A percentile compares a stretch with the other conserved stretches of the same genome.
Conservation (phyloP, 495 filamentous ascomycete genomes). For the Darksidea phi region DNA sequence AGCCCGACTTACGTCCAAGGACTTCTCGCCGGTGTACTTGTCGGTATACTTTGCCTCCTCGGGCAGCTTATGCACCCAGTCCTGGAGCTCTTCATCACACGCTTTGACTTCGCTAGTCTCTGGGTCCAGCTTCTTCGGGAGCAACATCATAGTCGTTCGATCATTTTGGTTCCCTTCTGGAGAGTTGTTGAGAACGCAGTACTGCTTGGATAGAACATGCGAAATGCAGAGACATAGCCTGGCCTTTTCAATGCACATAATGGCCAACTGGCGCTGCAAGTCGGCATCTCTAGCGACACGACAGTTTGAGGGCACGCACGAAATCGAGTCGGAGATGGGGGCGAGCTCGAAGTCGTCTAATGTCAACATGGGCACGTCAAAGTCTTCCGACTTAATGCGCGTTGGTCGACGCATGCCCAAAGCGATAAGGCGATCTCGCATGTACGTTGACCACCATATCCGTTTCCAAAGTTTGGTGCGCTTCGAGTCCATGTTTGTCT, state of each 20-base stretch:
- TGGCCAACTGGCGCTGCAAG: constrained; percentile 70
- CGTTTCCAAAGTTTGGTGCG: constrained; percentile 80
- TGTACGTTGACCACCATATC: constrained; percentile 94
- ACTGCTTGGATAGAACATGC: constrained; percentile 79
- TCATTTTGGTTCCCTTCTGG: constrained; percentile 57
- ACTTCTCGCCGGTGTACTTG: constrained; percentile 47
- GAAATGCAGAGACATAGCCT: constrained; percentile 85
- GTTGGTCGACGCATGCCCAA: constrained; percentile 87
- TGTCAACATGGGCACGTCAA: constrained; percentile 82
- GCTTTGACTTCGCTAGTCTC: constrained; percentile 69
- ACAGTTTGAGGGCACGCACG: constrained; percentile 64
- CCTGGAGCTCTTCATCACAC: constrained; percentile 70
- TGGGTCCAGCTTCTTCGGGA: constrained; percentile 78
- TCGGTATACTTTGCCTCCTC: constrained; percentile 63
- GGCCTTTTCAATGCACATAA: constrained; percentile 88
- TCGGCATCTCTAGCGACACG: constrained; percentile 60
- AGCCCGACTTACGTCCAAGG: constrained; percentile 70
- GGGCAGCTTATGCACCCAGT: constrained; percentile 70
- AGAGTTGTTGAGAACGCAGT: constrained; percentile 80
- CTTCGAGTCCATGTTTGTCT: constrained; percentile 66
- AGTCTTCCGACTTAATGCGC: constrained; percentile 84
- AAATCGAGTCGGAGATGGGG: constrained; percentile 59
- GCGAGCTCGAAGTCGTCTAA: constrained; percentile 81
- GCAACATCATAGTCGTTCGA: constrained; percentile 82
- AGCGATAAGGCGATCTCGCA: constrained; percentile 83